phyloP scores from a whole-genome alignment of 441 rosid genomes.

The Populus hybrid region DNA sequence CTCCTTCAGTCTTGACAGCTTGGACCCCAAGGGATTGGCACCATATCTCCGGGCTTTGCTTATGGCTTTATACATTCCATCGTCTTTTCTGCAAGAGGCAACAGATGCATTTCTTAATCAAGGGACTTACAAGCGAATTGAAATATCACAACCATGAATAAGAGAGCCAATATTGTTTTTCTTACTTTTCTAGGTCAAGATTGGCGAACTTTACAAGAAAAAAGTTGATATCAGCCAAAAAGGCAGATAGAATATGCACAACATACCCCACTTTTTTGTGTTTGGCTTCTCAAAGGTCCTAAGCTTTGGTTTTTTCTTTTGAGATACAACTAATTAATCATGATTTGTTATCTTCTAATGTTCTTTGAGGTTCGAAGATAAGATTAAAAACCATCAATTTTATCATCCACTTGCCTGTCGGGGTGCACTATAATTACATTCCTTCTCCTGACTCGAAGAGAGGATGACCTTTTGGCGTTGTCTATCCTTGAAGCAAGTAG shows the following conservation, averaged over 20 bases:
- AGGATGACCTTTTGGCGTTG: background rate
- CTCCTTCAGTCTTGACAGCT: slow-evolving; percentile 37
- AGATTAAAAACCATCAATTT: background rate
- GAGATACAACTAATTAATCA: slow-evolving; percentile 7
- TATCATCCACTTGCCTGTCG: slow-evolving; percentile 10
- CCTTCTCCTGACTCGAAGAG: background rate
- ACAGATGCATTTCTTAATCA: background rate
- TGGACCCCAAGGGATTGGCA: slow-evolving; percentile 23
- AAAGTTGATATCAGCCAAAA: slow-evolving; percentile 3
- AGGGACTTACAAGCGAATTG: background rate
- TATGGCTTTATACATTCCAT: slow-evolving; percentile 5
- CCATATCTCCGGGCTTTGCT: slow-evolving; percentile 16
- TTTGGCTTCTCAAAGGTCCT: background rate
- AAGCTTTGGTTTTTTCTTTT: background rate
- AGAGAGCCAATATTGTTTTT: background rate
- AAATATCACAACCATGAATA: background rate
- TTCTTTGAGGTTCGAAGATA: background rate
- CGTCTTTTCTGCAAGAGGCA: background rate
- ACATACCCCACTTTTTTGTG: background rate
- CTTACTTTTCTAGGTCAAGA: background rate
- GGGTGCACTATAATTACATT: background rate
- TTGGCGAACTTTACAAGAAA: background rate
- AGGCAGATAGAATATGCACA: background rate
- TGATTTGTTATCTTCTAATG: slow-evolving; percentile 5
- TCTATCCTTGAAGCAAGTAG: background rate